Evolutionary conservation across 140 eudicot genomes (phyloP).

Genomic region (Erigeron philadelphicus): DNA sequence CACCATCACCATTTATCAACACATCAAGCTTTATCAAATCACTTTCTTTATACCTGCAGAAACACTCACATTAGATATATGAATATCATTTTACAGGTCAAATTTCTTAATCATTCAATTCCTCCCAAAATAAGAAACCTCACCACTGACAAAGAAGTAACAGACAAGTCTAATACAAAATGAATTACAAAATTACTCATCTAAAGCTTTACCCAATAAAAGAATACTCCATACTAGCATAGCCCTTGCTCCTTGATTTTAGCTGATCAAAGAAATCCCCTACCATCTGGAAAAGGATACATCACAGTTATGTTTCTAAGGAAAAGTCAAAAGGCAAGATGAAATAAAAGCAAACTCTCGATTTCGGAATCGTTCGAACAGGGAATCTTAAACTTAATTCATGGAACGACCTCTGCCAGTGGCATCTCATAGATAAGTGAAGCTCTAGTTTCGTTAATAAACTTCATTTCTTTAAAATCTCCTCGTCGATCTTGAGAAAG

Average conservation of each 20-base stretch:
- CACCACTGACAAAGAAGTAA: too few relatives aligned
- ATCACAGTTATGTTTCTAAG: neutral
- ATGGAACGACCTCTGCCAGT: slow-evolving; percentile 74
- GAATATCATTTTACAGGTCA: slow-evolving; percentile 12
- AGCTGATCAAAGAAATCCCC: slow-evolving; percentile 98
- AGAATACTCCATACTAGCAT: slow-evolving; percentile 96
- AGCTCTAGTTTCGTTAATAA: slow-evolving; percentile 75
- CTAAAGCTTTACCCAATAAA: slow-evolving; percentile 60
- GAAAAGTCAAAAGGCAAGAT: slow-evolving; percentile 10
- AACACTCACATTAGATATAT: slow-evolving; percentile 11
- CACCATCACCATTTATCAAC: slow-evolving; percentile 80
- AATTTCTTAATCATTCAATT: too few relatives aligned
- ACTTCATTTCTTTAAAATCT: slow-evolving; percentile 91
- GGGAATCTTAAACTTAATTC: slow-evolving; percentile 4
- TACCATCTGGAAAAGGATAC: slow-evolving; percentile 64
- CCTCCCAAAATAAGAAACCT: too few relatives aligned
- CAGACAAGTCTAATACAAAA: too few relatives aligned
- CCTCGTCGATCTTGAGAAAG: slow-evolving; percentile 95
- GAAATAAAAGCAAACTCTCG: neutral
- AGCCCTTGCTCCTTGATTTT: slow-evolving; percentile 95
- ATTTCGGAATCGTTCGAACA: neutral
- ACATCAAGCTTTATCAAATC: slow-evolving; percentile 89
- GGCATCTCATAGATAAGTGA: slow-evolving; percentile 80
- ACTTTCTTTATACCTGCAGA: slow-evolving; percentile 67
- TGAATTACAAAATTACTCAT: neutral